Base-by-base conservation (phyloP, 331 rosid species). In the Telfairia occidentalis region DNA sequence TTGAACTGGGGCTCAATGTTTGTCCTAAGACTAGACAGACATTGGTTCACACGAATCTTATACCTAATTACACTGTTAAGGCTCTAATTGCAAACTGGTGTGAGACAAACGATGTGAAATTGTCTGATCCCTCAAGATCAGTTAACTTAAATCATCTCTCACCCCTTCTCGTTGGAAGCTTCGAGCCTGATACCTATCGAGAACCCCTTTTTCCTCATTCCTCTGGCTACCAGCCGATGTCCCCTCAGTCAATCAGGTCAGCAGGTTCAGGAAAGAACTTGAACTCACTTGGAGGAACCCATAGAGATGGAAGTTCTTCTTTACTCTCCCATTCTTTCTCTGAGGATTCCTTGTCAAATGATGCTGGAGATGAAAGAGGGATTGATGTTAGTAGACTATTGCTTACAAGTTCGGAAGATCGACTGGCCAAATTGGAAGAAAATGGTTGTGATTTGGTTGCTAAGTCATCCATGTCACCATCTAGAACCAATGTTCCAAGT, bases 61-160 rank as follows among this genome's bases (percentile, higher is more conserved):
- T 92, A 81, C 92, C 99, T 73, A 95, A 95, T 85, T 95, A 92
- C 85, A 95, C 97, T 67, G 99, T 95, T 59, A 95, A 92, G 86
- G 99, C 97, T 57, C 85, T 95, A 79, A 92, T 95, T 82, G 97
- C 96, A 78, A 95, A 87, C 83, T 95, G 99, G 99, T 95, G 99
- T 21, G 97, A 95, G 79, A 83, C 90, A 29, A 92, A 92, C 82
- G 84, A 92, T 69, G 99, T 95, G 81, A 92, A 85, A 78, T 83
- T 88, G 78, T 88, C 82, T 64, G 97, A 92, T 78, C 92, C 96
- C 8, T 1, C 78, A 23, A 87, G 78, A 77, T 80, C 86, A 19
- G 13, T 80, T 49, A 78, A 59, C 67, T 78, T 85, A 83, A 89
- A 83, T 78, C 90, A 84, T 81, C 77, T 89, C 69, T 79, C 90